Base-by-base conservation (phyloP, 148 eudicot species). In the Oxyria digyna region DNA sequence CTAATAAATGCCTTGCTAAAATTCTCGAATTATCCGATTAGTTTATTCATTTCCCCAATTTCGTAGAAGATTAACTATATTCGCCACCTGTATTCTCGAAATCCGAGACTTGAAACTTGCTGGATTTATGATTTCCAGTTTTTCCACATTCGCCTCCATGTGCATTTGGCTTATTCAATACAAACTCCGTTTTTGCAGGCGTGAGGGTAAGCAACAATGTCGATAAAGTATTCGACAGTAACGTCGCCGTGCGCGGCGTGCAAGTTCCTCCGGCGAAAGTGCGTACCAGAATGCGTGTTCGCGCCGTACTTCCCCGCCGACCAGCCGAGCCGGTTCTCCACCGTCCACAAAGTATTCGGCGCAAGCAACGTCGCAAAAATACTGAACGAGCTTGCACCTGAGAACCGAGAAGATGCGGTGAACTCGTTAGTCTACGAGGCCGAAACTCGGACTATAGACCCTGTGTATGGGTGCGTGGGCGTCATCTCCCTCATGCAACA, bases 211-310 rank as follows among this genome's bases (percentile, higher is more conserved):
- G 17, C 21, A 7, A 12, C 9, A 32, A n/a, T n/a, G 42, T 42
- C 40, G 3, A 24, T 12, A 15, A 1, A 41, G 12, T 85, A 81
- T 87, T 85, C 95, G 23, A 86, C 95, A 6, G 80, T 91, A 6
- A 88, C 77, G 78, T 88, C 96, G 2, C 97, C 97, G 26, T 91
- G 97, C 62, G 97, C 97, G 0, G 97, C 96, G 27, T 91, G 97
- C 80, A 91, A 88, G 74, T 87, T 84, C 13, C 82, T 83, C 8
- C 76, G 97, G 27, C 76, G 97, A 52, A 91, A 88, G 67, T 91
- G 97, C 81, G 83, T 88, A 1, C 90, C 76, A 63, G 97, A 91
- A 31, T 91, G 97, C 41, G 92, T 88, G 3, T 88, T 88, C 40
- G 97, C 97, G 0, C 97, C 97, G 0, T 88, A 91, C 68, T 91